Evolutionary conservation across 1,284 basidiomycete genomes (phyloP).

Genomic region (Irpex sp.): DNA sequence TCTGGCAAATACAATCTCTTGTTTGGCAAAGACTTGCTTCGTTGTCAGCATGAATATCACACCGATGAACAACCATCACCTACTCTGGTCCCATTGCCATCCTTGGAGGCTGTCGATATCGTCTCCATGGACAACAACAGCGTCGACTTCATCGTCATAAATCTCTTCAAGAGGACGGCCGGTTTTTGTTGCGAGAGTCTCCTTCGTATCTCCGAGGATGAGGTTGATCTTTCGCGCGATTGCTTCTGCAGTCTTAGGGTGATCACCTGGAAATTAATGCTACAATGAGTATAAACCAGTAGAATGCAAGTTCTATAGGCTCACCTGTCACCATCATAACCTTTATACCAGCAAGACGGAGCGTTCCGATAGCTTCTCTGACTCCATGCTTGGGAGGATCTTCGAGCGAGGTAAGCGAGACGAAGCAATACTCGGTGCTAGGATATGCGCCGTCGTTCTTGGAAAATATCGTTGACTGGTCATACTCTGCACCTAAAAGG

Average conservation of each 20-base stretch:
- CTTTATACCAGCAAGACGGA: conserved; percentile 66
- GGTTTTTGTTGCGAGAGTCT: conserved; percentile 54
- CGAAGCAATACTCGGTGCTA: conserved; percentile 53
- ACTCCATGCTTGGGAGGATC: conserved; percentile 72
- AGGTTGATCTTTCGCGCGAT: conserved; percentile 68
- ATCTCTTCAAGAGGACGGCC: conserved; percentile 52
- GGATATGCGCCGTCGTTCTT: conserved; percentile 55
- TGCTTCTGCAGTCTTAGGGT: conserved; percentile 67
- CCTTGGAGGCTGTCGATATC: conserved; percentile 59
- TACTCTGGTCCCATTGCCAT: conserved; percentile 70
- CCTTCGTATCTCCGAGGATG: conserved; percentile 60
- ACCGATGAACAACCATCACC: conserved; percentile 2
- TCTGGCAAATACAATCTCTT: conserved; percentile 69
- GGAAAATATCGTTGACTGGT: conserved; percentile 45
- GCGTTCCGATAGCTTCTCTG: conserved; percentile 64
- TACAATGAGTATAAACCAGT: neutral
- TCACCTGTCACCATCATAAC: conserved; percentile 70
- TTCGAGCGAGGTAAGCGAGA: conserved; percentile 62
- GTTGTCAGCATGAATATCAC: neutral
- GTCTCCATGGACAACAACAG: conserved; percentile 65
- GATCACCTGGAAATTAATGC: conserved; percentile 42
- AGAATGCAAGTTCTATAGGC: neutral
- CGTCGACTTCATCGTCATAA: conserved; percentile 64
- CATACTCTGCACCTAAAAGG: conserved; percentile 45
- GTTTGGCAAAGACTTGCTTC: conserved; percentile 52